Base-by-base conservation (phyloP, 345 rosid species). In the Stellera chamaejasme region DNA sequence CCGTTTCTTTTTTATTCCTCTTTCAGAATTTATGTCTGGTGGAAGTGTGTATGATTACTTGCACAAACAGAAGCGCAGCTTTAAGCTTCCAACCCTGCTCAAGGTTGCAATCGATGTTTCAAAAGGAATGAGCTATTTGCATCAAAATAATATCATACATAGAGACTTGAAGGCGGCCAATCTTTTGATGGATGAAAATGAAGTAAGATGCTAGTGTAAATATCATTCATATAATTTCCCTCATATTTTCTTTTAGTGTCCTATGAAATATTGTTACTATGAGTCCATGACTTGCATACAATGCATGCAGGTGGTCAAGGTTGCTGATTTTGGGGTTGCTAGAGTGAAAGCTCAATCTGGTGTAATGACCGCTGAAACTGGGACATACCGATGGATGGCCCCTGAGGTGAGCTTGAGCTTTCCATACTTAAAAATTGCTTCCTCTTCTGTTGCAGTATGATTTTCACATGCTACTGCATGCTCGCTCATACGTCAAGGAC, bases 361-460 rank as follows among this genome's bases (percentile, higher is more conserved):
- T 61, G 94, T 93, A n/a, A 93, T 93, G 99, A 93, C 98, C 13
- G 96, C 99, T 48, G 99, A 93, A 84, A 93, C 99, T 41, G 99
- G 99, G 77, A 89, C 99, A n/a, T 88, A 88, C 57, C 71, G 97
- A 50, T 93, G 99, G 99, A 93, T 89, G 99, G 96, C 99, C 75
- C 99, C 99, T 16, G 97, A 93, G 99, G 98, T 92, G 58, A 53
- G 50, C 28, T 49, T 92, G 58, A 53, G 50, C 28, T 49, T 32
- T 2, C 39, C 53, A 47, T 41, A 14, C 44, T 54, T 11, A 41
- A 27, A 27, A 15, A n/a, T 43, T 12, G 16, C 27, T 61, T 43
- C 14, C 43, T 51, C 11, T 52, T 44, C 50, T 27, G 13, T 32
- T 32, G 39, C 9, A 32, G 39, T 8, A 2, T 32, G 39, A 32